Evolutionary conservation across 2,329 filamentous ascomycete species (phyloP), one percentile per base, ranked within the genome.

Genomic region (Fusarium humuli): DNA sequence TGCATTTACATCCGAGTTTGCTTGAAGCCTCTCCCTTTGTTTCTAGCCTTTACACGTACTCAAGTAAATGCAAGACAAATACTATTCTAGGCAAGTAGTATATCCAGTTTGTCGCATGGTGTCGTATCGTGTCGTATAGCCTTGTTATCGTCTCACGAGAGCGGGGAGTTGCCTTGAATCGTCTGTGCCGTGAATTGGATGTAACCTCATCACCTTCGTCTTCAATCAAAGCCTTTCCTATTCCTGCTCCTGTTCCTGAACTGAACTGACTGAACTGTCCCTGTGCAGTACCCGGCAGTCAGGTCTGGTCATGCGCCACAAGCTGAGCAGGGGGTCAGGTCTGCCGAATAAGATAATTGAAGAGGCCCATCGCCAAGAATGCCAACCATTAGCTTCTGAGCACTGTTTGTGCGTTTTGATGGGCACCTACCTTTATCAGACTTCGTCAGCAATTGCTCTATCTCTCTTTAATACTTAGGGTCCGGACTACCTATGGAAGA

Each of bases 251-350:
- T 60, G 48, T 34, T 45, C 29, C 57, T 54, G 34, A 42, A 54
- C 30, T 22, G 53, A 34, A 34, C 14, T 23, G 7, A 25, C 23
- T 34, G 32, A 34, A 34, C 32, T 57, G 49, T n/a, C 37, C 30
- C 57, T 55, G 37, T 42, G 46, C 23, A 23, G 53, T 57, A 48
- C 58, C 60, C 70, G 60, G 67, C 53, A 73, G 59, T 70, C 71
- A 73, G 57, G 49, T 44, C 53, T 65, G 55, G 69, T 66, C 67
- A 66, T 52, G 67, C 57, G 66, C 60, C 69, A 53, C 49, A 44
- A 42, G 56, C 40, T 60, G 46, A 57, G 61, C 61, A 64, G 67
- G 63, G 54, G 47, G n/a, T 29, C 49, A 40, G 22, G 18, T 20
- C 29, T 58, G 56, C 54, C 62, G 30, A 59, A 55, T 63, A 48